Evolutionary conservation across 257 asterid species (phyloP).

Genomic region (Asclepias syriaca): DNA sequence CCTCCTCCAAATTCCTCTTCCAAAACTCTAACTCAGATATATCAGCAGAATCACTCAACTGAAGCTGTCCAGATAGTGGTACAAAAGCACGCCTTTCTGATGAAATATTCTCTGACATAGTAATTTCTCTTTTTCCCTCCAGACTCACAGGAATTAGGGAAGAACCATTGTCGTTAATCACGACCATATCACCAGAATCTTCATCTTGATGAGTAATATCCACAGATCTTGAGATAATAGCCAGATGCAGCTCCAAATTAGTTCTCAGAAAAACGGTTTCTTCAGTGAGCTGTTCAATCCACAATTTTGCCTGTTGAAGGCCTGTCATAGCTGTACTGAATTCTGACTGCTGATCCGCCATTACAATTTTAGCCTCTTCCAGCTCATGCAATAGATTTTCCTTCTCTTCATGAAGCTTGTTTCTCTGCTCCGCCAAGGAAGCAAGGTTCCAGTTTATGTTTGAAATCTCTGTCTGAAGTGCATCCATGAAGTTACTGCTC

Average conservation of each 20-base stretch:
- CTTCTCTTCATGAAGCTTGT: conserved; percentile 54
- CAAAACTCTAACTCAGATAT: conserved; percentile 41
- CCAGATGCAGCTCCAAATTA: conserved; percentile 45
- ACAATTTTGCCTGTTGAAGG: conserved; percentile 47
- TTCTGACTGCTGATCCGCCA: conserved; percentile 48
- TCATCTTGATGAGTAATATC: conserved; percentile 31
- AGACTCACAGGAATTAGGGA: conserved; percentile 8
- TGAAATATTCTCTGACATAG: conserved; percentile 17
- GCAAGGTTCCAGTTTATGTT: conserved; percentile 30
- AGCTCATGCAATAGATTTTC: conserved; percentile 47
- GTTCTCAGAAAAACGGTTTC: conserved; percentile 50
- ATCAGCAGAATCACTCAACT: conserved; percentile 29
- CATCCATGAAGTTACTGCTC: conserved; percentile 38
- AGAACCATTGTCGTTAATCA: conserved; percentile 11
- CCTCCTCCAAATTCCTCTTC: conserved; percentile 55
- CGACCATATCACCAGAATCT: conserved; percentile 9
- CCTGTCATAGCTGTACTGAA: conserved; percentile 42
- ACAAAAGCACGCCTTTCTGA: conserved; percentile 19
- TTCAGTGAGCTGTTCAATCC: conserved; percentile 42
- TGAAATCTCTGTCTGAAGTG: conserved; percentile 55
- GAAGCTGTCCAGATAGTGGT: not conserved
- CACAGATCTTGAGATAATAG: conserved; percentile 27
- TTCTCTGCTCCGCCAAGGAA: conserved; percentile 44
- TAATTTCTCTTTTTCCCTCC: conserved; percentile 23
- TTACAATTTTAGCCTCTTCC: conserved; percentile 31